Percentiles rank a stretch among this genome's conserved stretches.
Evolutionary conservation across 2,329 filamentous ascomycete genomes (phyloP).

Genomic region (Botrytis sinoallii): DNA sequence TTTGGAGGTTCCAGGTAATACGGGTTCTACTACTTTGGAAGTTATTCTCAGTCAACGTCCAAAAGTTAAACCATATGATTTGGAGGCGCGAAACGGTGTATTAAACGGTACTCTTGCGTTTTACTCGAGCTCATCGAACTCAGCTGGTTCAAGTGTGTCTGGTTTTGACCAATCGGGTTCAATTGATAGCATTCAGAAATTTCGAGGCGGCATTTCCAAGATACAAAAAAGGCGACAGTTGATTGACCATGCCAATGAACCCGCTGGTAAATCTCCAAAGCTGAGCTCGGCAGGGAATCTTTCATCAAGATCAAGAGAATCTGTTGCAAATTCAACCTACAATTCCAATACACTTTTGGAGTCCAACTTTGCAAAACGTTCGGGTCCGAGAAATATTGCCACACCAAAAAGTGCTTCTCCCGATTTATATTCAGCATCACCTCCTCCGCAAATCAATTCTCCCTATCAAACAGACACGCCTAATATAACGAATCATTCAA

Average conservation of each 20-base stretch:
- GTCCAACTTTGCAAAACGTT: not conserved
- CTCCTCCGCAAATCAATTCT: too few relatives aligned
- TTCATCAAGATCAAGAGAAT: not conserved
- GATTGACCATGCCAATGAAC: not conserved
- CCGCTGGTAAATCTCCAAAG: not conserved
- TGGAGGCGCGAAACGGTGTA: not conserved
- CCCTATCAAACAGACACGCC: not conserved
- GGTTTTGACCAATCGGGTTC: not conserved
- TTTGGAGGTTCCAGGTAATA: not conserved
- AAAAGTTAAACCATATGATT: not conserved
- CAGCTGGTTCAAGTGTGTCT: not conserved
- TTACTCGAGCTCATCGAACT: not conserved
- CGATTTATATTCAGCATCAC: not conserved
- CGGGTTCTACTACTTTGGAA: not conserved
- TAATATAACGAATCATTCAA: not conserved
- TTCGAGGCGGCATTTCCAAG: not conserved
- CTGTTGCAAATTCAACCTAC: not conserved
- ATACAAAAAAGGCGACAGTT: not conserved
- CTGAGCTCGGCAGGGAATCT: not conserved
- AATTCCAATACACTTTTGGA: not conserved
- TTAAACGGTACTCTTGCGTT: not conserved
- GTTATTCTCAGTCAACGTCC: not conserved
- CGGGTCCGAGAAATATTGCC: not conserved
- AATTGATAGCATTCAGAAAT: not conserved
- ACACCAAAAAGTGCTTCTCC: not conserved